Percentiles rank a stretch among this genome's conserved stretches.
Conservation (phyloP, 768 basidiomycete species). For the Clitopilus passeckerianus region DNA sequence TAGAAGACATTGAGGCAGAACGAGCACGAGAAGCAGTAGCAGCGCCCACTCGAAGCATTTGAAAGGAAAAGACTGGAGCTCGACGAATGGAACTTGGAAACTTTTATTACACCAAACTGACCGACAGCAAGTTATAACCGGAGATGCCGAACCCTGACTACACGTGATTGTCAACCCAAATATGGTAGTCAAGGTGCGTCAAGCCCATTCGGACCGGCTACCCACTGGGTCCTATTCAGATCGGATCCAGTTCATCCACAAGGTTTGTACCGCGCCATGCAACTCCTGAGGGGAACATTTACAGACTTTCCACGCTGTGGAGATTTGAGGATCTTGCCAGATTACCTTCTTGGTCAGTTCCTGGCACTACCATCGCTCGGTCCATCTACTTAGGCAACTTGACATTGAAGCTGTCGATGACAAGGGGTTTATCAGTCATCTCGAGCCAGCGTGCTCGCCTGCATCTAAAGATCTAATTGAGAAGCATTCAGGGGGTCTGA, state of each 20-base stretch:
- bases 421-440: slow-evolving; percentile 47
- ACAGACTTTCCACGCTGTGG: neutral
- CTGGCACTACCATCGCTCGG: neutral
- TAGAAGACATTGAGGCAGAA: neutral
- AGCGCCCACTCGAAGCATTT: slow-evolving; percentile 1
- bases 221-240: neutral
- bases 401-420: slow-evolving; percentile 11
- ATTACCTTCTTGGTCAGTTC: neutral
- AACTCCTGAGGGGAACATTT: neutral
- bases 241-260: neutral
- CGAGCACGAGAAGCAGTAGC: neutral
- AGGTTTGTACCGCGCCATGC: neutral
- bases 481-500: slow-evolving; percentile 14
- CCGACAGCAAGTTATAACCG: neutral
- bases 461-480: slow-evolving; percentile 29
- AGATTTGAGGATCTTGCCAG: neutral
- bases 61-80: neutral
- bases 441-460: slow-evolving; percentile 31
- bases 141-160: neutral
- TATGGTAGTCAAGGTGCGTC: neutral
- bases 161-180: neutral
- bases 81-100: neutral
- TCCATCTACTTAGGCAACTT: neutral
- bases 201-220: neutral
- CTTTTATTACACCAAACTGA: neutral